Evolutionary conservation across 352 stramenopile genomes (phyloP).

Genomic region (Globisporangium ultimum): DNA sequence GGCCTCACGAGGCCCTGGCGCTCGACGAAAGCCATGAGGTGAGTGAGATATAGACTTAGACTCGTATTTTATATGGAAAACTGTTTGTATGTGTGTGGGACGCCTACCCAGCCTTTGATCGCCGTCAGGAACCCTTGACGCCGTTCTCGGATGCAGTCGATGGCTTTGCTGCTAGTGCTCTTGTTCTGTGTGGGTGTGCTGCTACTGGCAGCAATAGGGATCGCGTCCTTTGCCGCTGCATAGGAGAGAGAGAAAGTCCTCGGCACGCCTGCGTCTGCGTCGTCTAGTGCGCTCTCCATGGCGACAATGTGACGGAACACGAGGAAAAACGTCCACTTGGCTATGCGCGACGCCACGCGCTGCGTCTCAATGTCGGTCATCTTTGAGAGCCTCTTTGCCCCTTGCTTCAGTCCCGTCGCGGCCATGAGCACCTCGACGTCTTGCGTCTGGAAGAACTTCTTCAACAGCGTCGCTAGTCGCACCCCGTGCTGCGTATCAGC

Average conservation of each 20-base stretch:
- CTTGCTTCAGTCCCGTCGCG: slow-evolving; percentile 64
- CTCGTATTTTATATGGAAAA: slow-evolving; percentile 29
- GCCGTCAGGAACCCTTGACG: slow-evolving; percentile 9
- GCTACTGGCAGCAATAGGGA: slow-evolving; percentile 15
- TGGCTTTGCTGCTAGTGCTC: not conserved
- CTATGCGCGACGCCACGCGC: slow-evolving; percentile 54
- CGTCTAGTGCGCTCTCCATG: not conserved
- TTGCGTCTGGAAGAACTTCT: slow-evolving; percentile 33
- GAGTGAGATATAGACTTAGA: too few species aligned
- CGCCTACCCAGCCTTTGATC: slow-evolving; percentile 30
- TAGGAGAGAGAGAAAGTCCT: slow-evolving; percentile 19
- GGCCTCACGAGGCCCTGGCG: not conserved
- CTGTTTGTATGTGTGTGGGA: slow-evolving; percentile 32
- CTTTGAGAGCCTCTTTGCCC: slow-evolving; percentile 59
- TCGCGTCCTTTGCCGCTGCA: slow-evolving; percentile 27
- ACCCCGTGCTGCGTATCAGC: not conserved
- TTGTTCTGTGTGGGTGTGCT: too few species aligned
- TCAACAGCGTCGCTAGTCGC: not conserved
- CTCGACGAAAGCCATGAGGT: not conserved
- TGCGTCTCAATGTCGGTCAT: slow-evolving; percentile 43
- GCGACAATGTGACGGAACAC: slow-evolving; percentile 32
- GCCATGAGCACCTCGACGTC: slow-evolving; percentile 58
- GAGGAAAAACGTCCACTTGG: slow-evolving; percentile 55
- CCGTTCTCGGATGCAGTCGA: not conserved
- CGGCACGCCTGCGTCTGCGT: not conserved